Conservation (phyloP, 495 filamentous ascomycete genomes). For the Talaromyces liani region DNA sequence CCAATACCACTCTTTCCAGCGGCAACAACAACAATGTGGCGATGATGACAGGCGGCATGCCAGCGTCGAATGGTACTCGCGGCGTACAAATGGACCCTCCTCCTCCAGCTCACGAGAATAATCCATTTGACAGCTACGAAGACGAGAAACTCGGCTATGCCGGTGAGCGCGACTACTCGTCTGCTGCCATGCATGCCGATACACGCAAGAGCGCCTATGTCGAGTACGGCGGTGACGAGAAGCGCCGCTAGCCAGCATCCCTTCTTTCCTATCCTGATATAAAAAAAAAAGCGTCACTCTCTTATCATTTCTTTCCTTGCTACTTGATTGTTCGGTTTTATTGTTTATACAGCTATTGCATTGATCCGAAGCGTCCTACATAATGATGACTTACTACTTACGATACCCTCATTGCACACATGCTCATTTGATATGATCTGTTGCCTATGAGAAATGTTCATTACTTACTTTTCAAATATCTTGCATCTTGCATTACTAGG, state of each 20-base stretch:
- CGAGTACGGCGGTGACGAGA: conserved; percentile 33
- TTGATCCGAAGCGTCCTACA: conserved; percentile 1
- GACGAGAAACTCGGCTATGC: conserved; percentile 43
- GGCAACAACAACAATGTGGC: not conserved
- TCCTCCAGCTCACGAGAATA: not conserved
- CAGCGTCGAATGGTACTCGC: not conserved
- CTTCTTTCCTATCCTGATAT: conserved; percentile 4
- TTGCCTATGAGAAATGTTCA: not conserved
- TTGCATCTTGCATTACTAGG: not conserved
- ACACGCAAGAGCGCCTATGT: conserved; percentile 29
- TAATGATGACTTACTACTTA: not conserved
- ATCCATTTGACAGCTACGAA: conserved; percentile 13
- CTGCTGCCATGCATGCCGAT: conserved; percentile 8
- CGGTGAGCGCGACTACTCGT: conserved; percentile 24
- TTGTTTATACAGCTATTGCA: not conserved
- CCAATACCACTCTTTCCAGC: not conserved
- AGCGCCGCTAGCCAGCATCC: conserved; percentile 11
- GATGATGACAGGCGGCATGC: not conserved
- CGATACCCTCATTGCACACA: conserved; percentile 3
- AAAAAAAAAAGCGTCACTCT: not conserved
- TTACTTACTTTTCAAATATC: not conserved
- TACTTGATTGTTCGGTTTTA: not conserved
- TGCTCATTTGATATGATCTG: conserved; percentile 8
- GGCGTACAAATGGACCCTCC: not conserved
- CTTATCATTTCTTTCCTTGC: conserved; percentile 4